phyloP scores from a whole-genome alignment of 805 yeast species.

The Metschnikowia baotianmanensis region DNA sequence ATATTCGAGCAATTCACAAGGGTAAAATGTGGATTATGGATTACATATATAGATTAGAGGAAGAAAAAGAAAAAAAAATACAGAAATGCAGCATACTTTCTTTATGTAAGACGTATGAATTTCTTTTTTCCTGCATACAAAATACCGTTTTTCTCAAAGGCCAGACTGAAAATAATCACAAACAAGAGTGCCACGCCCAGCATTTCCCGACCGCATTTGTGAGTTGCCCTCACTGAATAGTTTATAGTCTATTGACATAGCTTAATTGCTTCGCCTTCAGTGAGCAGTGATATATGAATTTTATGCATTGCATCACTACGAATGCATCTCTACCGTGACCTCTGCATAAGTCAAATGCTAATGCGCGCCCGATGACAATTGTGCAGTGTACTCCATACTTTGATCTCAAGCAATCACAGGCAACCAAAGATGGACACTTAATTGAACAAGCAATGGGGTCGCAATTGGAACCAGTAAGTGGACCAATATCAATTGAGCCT shows the following conservation, averaged over 20 bases:
- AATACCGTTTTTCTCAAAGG: neutral
- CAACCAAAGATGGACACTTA: neutral
- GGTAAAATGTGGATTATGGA: conserved; percentile 3
- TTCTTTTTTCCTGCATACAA: conserved; percentile 18
- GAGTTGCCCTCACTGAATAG: neutral
- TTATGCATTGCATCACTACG: conserved; percentile 11
- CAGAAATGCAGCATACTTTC: conserved; percentile 15
- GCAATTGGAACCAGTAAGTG: neutral
- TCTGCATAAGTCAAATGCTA: conserved; percentile 13
- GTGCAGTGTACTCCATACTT: conserved; percentile 15
- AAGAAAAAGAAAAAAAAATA: conserved; percentile 10
- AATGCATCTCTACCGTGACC: conserved; percentile 8
- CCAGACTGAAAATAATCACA: neutral
- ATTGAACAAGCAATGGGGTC: neutral
- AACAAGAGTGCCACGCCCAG: neutral
- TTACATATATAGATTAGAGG: conserved; percentile 8
- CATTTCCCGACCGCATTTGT: too few species aligned
- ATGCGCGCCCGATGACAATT: conserved; percentile 14
- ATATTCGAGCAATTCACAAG: neutral
- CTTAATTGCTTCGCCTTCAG: neutral
- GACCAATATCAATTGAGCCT: neutral
- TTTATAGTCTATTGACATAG: neutral
- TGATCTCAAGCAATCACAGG: conserved; percentile 2
- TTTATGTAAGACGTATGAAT: conserved; percentile 14
- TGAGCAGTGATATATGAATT: neutral